phyloP scores from a whole-genome alignment of 352 stramenopile species.

The Phytophthora meadii region DNA sequence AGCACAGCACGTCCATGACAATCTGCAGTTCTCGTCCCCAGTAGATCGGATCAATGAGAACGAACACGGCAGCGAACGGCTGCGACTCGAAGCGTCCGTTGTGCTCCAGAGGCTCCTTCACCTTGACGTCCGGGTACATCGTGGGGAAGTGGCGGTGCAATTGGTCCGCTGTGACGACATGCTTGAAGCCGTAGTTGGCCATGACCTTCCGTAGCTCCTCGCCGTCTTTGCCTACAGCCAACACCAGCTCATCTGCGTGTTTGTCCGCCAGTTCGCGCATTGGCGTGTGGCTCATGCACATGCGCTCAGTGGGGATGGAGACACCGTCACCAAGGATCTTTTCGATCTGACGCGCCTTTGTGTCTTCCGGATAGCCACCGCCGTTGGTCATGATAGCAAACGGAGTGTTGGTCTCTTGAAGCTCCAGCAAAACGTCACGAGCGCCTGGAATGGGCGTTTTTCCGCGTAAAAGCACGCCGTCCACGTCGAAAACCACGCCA shows the following conservation, averaged over 20 bases:
- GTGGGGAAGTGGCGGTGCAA: constrained; percentile 79
- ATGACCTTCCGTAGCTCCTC: constrained; percentile 68
- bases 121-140: constrained; percentile 86
- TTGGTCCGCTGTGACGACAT: constrained; percentile 81
- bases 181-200: constrained; percentile 83
- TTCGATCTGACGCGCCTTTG: constrained; percentile 77
- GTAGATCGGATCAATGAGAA: constrained; percentile 83
- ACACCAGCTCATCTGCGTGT: constrained; percentile 75
- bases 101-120: constrained; percentile 43
- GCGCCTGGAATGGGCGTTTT: constrained; percentile 78
- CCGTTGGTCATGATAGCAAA: constrained; percentile 90
- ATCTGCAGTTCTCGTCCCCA: constrained; percentile 82
- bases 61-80: constrained; percentile 70
- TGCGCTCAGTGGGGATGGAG: constrained; percentile 38
- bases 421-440: constrained; percentile 69
- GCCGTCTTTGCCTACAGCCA: constrained; percentile 84
- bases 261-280: constrained; percentile 75
- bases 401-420: constrained; percentile 64
- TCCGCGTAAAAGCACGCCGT: constrained; percentile 81
- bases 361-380: constrained; percentile 80
- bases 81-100: constrained; percentile 61
- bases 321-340: constrained; percentile 71
- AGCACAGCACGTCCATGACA: constrained; percentile 77
- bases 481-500: constrained; percentile 85
- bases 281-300: constrained; percentile 87